These are phyloP conservation scores for Cicer chorassanicum DNA, from an alignment of 306 rosid genomes.

Conservation along the genomic window DNA sequence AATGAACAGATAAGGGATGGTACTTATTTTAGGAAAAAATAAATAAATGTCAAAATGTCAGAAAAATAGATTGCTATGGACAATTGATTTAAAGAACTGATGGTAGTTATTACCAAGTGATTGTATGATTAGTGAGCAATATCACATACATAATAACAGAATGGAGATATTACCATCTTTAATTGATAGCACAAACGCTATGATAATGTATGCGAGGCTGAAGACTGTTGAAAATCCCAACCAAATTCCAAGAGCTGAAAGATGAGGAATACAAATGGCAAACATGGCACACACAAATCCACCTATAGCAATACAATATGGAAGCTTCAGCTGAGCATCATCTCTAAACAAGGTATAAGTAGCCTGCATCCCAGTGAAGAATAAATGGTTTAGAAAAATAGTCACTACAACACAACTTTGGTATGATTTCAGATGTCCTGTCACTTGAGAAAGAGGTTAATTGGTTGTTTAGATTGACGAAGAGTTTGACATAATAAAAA, in stretches of 20 bases:
- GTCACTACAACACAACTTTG: background rate
- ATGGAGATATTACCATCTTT: constrained; percentile 67
- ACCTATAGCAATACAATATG: constrained; percentile 72
- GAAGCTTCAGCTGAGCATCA: constrained; percentile 74
- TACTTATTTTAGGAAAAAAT: too few relatives aligned
- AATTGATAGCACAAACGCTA: constrained; percentile 65
- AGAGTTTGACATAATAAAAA: too few relatives aligned
- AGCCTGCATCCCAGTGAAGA: constrained; percentile 62
- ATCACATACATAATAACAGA: constrained; percentile 1
- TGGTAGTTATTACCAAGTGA: background rate
- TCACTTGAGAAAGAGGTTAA: background rate
- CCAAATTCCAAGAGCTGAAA: constrained; percentile 94
- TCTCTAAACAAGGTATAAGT: constrained; percentile 67
- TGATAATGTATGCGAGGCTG: constrained; percentile 61
- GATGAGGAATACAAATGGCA: constrained; percentile 82
- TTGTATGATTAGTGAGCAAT: constrained; percentile 4
- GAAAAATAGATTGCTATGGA: background rate
- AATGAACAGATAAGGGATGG: too few relatives aligned
- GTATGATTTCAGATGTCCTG: background rate
- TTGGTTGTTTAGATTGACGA: too few relatives aligned
- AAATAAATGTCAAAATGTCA: background rate
- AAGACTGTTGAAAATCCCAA: constrained; percentile 82
- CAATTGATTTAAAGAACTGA: background rate
- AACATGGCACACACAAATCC: constrained; percentile 76
- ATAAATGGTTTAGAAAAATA: background rate